Evolutionary conservation across 129 eudicot species (phyloP).

Genomic region (Helianthus tuberosus): DNA sequence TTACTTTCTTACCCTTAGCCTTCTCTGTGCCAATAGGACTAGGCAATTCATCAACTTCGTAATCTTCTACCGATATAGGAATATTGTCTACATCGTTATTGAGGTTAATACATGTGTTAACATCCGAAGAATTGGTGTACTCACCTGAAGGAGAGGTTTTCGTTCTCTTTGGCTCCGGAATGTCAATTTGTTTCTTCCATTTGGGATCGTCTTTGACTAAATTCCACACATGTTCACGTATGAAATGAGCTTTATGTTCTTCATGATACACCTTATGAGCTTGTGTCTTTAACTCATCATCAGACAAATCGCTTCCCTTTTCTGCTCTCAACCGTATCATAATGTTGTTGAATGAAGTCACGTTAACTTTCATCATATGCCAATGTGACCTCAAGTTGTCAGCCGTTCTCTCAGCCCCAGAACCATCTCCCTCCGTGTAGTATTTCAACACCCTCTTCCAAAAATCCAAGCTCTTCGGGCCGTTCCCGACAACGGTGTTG

Average conservation of each 20-base stretch:
- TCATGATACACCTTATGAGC: background rate
- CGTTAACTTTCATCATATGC: background rate
- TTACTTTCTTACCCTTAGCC: background rate
- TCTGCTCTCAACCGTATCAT: background rate
- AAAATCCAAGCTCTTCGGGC: background rate
- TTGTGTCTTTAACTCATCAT: background rate
- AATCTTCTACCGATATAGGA: background rate
- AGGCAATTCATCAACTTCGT: background rate
- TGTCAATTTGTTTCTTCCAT: background rate
- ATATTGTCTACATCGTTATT: background rate
- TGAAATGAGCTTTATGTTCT: background rate
- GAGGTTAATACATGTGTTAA: background rate
- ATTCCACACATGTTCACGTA: conserved; percentile 10
- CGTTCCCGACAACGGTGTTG: background rate
- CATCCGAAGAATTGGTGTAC: background rate
- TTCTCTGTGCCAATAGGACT: background rate
- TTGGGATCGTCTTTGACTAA: conserved; percentile 1
- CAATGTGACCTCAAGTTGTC: conserved; percentile 6
- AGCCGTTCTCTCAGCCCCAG: background rate
- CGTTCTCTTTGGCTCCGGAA: background rate
- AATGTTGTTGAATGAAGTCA: background rate
- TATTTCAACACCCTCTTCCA: conserved; percentile 5
- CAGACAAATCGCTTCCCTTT: background rate
- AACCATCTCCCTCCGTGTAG: background rate
- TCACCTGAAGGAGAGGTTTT: background rate